phyloP scores from a whole-genome alignment of 805 yeast genomes.

The Barnettozyma vustinii region DNA sequence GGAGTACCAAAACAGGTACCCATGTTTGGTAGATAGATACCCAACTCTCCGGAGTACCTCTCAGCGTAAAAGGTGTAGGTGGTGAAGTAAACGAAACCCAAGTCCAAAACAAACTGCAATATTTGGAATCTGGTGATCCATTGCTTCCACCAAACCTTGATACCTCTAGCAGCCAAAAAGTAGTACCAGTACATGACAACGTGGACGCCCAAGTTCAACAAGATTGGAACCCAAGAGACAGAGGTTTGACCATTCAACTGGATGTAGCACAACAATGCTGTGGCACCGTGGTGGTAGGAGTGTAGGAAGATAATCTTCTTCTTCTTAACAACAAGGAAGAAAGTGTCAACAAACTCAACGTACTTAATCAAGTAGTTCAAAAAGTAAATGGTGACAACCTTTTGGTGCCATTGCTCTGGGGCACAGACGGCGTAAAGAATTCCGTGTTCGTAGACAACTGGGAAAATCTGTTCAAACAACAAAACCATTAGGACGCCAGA shows the following conservation, averaged over 20 bases:
- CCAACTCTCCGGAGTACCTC: slow-evolving; percentile 42
- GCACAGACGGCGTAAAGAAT: slow-evolving; percentile 79
- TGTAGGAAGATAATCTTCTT: slow-evolving; percentile 90
- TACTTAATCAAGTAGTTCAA: slow-evolving; percentile 88
- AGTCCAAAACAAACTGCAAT: slow-evolving; percentile 85
- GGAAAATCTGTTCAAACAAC: slow-evolving; percentile 79
- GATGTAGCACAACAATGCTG: slow-evolving; percentile 89
- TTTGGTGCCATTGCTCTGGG: slow-evolving; percentile 73
- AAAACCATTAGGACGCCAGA: slow-evolving; percentile 64
- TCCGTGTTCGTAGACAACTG: slow-evolving; percentile 71
- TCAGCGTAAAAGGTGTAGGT: slow-evolving; percentile 85
- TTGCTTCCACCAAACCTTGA: slow-evolving; percentile 98
- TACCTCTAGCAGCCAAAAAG: slow-evolving; percentile 86
- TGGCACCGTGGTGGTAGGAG: slow-evolving; percentile 97
- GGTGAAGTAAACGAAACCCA: slow-evolving; percentile 88
- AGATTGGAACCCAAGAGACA: slow-evolving; percentile 92
- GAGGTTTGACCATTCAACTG: slow-evolving; percentile 88
- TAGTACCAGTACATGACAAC: slow-evolving; percentile 98
- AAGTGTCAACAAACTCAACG: slow-evolving; percentile 84
- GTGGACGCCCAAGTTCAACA: slow-evolving; percentile 85
- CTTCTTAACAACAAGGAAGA: slow-evolving; percentile 85
- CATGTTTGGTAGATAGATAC: slow-evolving; percentile 58
- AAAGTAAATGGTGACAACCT: slow-evolving; percentile 79
- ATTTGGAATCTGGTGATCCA: slow-evolving; percentile 98
- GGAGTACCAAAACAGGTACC: slow-evolving; percentile 92